A percentile compares a stretch with the other conserved stretches of the same genome.
These are phyloP conservation scores for Beauveria scarabaeidicola DNA, from an alignment of 2,329 filamentous ascomycete species.

Conservation along the genomic window DNA sequence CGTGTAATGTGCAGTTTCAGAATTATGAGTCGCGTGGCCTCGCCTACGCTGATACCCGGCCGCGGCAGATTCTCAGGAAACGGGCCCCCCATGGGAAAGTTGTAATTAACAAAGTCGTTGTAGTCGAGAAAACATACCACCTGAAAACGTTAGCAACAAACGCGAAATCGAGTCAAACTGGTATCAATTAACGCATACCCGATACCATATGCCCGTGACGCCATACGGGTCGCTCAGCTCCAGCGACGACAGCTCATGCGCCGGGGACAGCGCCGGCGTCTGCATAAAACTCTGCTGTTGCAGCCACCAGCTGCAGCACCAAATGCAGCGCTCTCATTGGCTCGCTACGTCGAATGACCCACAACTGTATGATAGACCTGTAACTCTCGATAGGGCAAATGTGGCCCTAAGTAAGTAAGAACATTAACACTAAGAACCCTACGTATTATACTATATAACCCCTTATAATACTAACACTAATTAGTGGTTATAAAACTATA, in stretches of 20 bases:
- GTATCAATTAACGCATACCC: constrained; percentile 34
- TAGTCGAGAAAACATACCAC: constrained; percentile 53
- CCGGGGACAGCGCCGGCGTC: constrained; percentile 17
- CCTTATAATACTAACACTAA: no score
- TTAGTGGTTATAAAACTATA: no score
- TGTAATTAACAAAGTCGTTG: constrained; percentile 63
- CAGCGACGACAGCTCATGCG: constrained; percentile 31
- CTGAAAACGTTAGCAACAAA: constrained; percentile 16
- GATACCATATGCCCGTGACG: constrained; percentile 62
- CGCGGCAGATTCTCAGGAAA: constrained; percentile 36
- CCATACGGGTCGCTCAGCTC: constrained; percentile 60
- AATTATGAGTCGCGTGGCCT: constrained; percentile 62
- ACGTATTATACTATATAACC: no score
- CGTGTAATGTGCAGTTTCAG: constrained; percentile 57
- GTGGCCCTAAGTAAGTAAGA: no score
- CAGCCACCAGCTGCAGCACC: no score
- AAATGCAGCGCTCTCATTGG: no score
- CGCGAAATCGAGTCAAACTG: background rate
- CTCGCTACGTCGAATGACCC: no score
- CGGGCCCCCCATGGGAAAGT: constrained; percentile 46
- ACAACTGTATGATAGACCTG: no score
- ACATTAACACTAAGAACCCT: no score
- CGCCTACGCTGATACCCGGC: constrained; percentile 48
- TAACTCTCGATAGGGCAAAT: no score
- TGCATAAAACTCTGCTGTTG: constrained; percentile 40